Evolutionary conservation across 192 early-diverging fungal species (phyloP), one percentile per base, ranked within the genome.

Genomic region (Linnemannia hyalina): DNA sequence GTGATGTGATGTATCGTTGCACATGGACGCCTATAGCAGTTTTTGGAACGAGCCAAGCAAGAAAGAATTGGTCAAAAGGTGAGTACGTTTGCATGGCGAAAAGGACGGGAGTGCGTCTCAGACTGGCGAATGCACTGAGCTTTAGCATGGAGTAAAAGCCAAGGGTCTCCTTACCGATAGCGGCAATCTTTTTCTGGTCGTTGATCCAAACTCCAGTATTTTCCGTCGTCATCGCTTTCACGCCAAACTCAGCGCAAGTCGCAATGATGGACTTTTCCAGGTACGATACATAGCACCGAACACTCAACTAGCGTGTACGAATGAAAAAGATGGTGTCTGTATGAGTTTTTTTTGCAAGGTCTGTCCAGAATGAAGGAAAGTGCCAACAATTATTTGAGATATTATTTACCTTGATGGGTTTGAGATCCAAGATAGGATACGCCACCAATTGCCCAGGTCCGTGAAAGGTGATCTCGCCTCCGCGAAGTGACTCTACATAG

Each of bases 361-460:
- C 3, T 32, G 29, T 32, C 60, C 60, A 32, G 1, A 29, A 4
- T 13, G 29, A 13, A 10, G 11, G 11, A 26, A 63, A 63, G 10
- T 63, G 6, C 55, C 22, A 26, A 2, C n/a, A 65, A 32, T 32
- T 65, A 32, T 65, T 15, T 65, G 9, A 32, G 11, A 15, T 40
- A 15, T 3, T 15, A 26, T 80, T 70, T 91, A 95, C 95, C 87
- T 92, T 74, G 73, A 94, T 93, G 73, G 94, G 92, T 41, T 91
- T 89, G 44, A 99, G 88, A 87, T 97, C 90, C 23, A 99, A 40
- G 70, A 96, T 97, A 6, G 98, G 98, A 82, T 99, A 99, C 20
- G 93, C 96, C 26, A 99, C 96, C 47, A 99, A 91, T 90, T 99
- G 98, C 0, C 98, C 98, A 9, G 98, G 98, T 0, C 98, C 98